Evolutionary conservation across 441 rosid genomes (phyloP).

Genomic region (Oxalis stricta): DNA sequence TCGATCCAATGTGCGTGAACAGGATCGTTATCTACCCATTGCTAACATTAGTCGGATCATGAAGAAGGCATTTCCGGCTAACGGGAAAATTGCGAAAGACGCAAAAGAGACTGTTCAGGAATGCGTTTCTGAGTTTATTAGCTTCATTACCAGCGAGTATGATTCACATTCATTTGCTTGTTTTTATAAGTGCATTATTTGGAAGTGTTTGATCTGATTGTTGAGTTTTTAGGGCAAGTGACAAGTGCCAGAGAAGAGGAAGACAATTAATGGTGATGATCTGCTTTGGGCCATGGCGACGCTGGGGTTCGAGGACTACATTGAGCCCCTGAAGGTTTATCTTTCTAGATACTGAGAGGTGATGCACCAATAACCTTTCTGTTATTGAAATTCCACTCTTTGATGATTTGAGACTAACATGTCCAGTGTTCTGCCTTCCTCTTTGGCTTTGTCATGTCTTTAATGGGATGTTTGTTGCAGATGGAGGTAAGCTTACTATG

Average conservation of each 20-base stretch:
- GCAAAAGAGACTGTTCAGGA: conserved; percentile 92
- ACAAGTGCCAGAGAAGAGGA: conserved; percentile 96
- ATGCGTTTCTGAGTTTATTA: conserved; percentile 94
- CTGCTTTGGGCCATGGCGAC: conserved; percentile 97
- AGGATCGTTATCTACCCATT: conserved; percentile 79
- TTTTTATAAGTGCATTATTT: background rate
- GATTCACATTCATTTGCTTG: background rate
- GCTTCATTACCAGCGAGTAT: conserved; percentile 98
- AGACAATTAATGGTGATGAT: conserved; percentile 94
- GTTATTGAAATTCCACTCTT: no score
- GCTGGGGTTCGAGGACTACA: conserved; percentile 93
- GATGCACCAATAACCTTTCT: background rate
- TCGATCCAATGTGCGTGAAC: conserved; percentile 65
- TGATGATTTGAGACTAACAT: conserved; percentile 2
- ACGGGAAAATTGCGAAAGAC: conserved; percentile 91
- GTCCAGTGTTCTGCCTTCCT: conserved; percentile 17
- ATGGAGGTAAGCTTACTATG: conserved; percentile 62
- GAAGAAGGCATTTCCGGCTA: conserved; percentile 89
- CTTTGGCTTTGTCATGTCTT: conserved; percentile 1
- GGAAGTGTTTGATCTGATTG: background rate
- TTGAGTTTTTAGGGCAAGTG: conserved; percentile 62
- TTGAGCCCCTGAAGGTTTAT: conserved; percentile 79
- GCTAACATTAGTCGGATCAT: conserved; percentile 91
- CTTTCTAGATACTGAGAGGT: conserved; percentile 84
- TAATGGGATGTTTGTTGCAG: conserved; percentile 27